Evolutionary conservation across 1,284 basidiomycete genomes (phyloP).

Genomic region (Boletus semigastroideus): DNA sequence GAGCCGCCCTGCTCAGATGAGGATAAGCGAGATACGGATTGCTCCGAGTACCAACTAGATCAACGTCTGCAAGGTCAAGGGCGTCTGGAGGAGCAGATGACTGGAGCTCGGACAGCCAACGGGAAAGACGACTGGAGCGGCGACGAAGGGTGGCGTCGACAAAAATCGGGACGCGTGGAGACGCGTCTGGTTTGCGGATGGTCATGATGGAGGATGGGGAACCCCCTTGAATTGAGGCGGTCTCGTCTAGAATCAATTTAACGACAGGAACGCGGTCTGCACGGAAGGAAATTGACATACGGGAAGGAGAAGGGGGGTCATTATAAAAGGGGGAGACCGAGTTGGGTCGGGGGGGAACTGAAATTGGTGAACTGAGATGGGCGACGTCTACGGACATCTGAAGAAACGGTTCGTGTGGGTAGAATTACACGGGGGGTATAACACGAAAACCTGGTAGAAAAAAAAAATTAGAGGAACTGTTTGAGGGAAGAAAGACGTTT

Average conservation of each 20-base stretch:
- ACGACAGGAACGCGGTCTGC: background rate
- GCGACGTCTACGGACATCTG: conserved; percentile 27
- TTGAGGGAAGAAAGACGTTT: conserved; percentile 20
- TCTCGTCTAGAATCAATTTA: conserved; percentile 14
- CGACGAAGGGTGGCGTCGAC: conserved; percentile 33
- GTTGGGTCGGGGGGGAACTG: conserved; percentile 9
- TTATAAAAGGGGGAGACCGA: conserved; percentile 20
- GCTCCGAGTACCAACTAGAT: conserved; percentile 35
- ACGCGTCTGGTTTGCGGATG: conserved; percentile 31
- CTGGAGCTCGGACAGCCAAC: conserved; percentile 69
- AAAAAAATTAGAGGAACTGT: conserved; percentile 4
- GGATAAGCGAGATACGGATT: conserved; percentile 58
- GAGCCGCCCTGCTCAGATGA: conserved; percentile 38
- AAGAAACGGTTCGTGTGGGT: background rate
- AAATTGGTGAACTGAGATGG: conserved; percentile 15
- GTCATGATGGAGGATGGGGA: conserved; percentile 35
- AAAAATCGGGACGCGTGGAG: conserved; percentile 10
- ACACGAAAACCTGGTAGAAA: conserved; percentile 1
- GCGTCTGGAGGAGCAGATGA: conserved; percentile 18
- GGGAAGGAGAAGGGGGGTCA: conserved; percentile 11
- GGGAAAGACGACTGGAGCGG: conserved; percentile 61
- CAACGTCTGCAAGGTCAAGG: conserved; percentile 25
- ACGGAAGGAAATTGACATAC: conserved; percentile 23
- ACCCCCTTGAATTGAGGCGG: conserved; percentile 8
- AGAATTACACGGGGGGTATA: conserved; percentile 23